Evolutionary conservation across 1,284 basidiomycete species (phyloP), one percentile per base, ranked within the genome.

Genomic region (Fomes fomentarius): DNA sequence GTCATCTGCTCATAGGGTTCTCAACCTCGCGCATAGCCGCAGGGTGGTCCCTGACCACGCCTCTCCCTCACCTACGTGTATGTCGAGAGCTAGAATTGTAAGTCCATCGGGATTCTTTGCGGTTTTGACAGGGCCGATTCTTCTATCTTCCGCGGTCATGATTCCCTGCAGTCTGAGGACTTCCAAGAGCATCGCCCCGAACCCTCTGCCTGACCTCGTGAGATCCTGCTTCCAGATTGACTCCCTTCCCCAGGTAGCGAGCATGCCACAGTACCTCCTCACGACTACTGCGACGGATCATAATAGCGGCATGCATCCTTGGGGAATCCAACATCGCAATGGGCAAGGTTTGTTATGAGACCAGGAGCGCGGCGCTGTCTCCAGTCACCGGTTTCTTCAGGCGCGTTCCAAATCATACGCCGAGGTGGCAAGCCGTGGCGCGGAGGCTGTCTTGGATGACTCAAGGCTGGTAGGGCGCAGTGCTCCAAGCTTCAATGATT

Each of bases 141-240:
- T 19, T 44, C 56, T 17, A 24, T 53, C 12, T 47, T 39, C 14
- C 47, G 43, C 3, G 56, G 51, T 4, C 56, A 47, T 14, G 48
- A 49, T 43, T 41, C 43, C 17, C 50, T 57, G 28, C 24, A 28
- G 15, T 43, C 53, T 34, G 22, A 49, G 38, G 26, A 35, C 25
- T 30, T 41, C n/a, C 38, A 38, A 24, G 25, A 33, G 34, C 51
- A 50, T 38, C 39, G 35, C 49, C 25, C 19, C 28, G 26, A 49
- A 47, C 41, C 42, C 3, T n/a, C n/a, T n/a, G n/a, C n/a, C n/a
- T n/a, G n/a, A n/a, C n/a, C n/a, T n/a, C n/a, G n/a, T n/a, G n/a
- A n/a, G n/a, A 33, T 53, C 50, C 44, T 51, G 52, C 19, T 30
- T 49, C 33, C 56, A 57, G 47, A 46, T 57, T 39, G 46, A 53